Base-by-base conservation (phyloP, 2,329 filamentous ascomycete species). In the Rhexocercosporidium sp. region DNA sequence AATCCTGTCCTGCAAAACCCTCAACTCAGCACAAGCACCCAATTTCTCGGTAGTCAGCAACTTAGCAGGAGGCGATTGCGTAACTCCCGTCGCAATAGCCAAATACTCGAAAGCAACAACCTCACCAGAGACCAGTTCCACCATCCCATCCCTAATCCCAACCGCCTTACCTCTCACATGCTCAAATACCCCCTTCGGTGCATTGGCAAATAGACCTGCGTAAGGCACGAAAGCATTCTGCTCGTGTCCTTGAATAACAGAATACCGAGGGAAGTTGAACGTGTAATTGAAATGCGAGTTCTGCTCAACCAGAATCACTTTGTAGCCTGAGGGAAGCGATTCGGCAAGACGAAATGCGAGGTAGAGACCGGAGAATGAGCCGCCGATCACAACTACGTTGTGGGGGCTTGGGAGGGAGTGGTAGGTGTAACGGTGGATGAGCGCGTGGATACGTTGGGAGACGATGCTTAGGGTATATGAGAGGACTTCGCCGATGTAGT, bases 221-320 rank as follows among this genome's bases (percentile, higher is more conserved):
- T 85, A 86, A 0, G 84, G 84, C 25, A 86, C 82, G 59, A 86
- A 85, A 0, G 82, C 83, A 56, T 80, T 81, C 31, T 82, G 72
- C 62, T 85, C 83, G 44, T 81, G 77, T 2, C 77, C 80, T 1
- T 73, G 67, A 0, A 84, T 71, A 5, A 85, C 81, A 3, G 78
- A 79, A 60, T 81, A 84, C 9, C 84, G 77, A 0, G 84, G 84
- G 67, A 86, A 84, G 4, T 77, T 76, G 71, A 83, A 86, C 0
- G 81, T 76, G 62, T 82, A 83, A 65, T 86, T 81, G 67, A 86
- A 82, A 73, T 86, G 84, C 9, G 80, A 82, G 65, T 85, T 84
- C 61, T 80, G 82, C 69, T 86, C 84, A 31, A 86, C 75, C 5
- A 85, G 69, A 0, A 85, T 69, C 1, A 85, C 81, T 57, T 79